phyloP scores from a whole-genome alignment of 352 stramenopile species.

The Globisporangium splendens region DNA sequence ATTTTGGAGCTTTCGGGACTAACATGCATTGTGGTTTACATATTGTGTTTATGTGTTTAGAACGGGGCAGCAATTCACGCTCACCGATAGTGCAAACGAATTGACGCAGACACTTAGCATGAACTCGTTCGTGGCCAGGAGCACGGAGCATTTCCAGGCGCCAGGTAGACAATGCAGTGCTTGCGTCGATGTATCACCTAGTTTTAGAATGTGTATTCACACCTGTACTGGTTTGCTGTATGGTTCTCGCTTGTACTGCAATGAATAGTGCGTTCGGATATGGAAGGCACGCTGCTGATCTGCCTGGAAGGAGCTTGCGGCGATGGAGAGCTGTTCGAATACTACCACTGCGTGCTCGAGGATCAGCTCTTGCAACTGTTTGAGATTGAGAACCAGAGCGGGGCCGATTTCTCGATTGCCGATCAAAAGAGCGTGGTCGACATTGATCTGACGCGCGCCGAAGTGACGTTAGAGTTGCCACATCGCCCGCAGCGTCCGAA shows the following conservation, averaged over 20 bases:
- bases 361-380: constrained; percentile 33
- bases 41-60: constrained; percentile 8
- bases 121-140: constrained; percentile 3
- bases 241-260: background rate
- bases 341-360: constrained; percentile 32
- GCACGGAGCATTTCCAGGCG: too few relatives aligned
- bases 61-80: constrained; percentile 59
- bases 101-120: constrained; percentile 37
- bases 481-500: constrained; percentile 9
- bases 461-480: constrained; percentile 34
- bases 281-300: constrained; percentile 30
- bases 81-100: constrained; percentile 53
- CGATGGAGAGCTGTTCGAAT: constrained; percentile 23
- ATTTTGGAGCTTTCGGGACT: too few relatives aligned
- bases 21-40: background rate
- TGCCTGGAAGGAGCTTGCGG: constrained; percentile 2
- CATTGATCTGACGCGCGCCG: constrained; percentile 29
- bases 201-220: background rate
- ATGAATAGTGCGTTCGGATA: constrained; percentile 18
- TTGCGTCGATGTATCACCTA: background rate
- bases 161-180: constrained; percentile 3
- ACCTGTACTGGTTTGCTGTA: too few relatives aligned
- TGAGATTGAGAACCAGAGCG: constrained; percentile 15
- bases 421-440: constrained; percentile 22
- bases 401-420: constrained; percentile 1